These are phyloP conservation scores for Cryptococcus maquisensis DNA, from an alignment of 1,284 basidiomycete genomes.

Conservation along the genomic window DNA sequence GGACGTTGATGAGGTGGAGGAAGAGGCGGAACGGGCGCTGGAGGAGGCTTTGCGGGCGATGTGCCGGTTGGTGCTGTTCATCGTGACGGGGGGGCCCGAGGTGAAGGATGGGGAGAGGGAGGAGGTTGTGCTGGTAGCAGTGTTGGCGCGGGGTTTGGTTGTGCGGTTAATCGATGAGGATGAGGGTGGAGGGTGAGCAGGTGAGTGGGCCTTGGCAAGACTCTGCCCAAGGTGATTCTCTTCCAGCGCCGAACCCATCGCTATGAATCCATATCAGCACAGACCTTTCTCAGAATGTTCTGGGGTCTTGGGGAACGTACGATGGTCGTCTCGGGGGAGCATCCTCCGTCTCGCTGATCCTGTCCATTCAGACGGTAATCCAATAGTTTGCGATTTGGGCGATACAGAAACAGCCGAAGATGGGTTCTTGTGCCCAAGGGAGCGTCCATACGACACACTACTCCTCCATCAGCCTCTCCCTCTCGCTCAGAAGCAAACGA, in stretches of 20 bases:
- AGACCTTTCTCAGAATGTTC: no score
- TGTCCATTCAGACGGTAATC: not conserved
- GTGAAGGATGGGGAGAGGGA: not conserved
- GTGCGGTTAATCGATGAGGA: no score
- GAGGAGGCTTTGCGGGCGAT: not conserved
- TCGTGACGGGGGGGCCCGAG: not conserved
- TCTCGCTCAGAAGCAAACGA: no score
- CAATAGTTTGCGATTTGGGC: not conserved
- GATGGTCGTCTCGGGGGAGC: no score
- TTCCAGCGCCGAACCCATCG: slow-evolving; percentile 15
- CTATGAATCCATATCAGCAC: slow-evolving; percentile 7
- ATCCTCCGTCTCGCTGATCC: not conserved
- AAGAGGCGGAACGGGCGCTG: not conserved
- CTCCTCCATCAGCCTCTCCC: not conserved
- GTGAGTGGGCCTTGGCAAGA: not conserved
- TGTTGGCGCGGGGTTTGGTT: not conserved
- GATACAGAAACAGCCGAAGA: not conserved
- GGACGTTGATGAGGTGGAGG: not conserved
- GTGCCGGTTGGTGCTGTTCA: no score
- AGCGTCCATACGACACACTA: no score
- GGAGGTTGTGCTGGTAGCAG: not conserved
- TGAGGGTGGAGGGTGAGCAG: not conserved
- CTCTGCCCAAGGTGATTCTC: not conserved
- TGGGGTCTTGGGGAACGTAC: not conserved
- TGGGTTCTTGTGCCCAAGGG: no score